Base-by-base conservation (phyloP, 2,329 filamentous ascomycete species). In the Lasiodiplodia sp. region DNA sequence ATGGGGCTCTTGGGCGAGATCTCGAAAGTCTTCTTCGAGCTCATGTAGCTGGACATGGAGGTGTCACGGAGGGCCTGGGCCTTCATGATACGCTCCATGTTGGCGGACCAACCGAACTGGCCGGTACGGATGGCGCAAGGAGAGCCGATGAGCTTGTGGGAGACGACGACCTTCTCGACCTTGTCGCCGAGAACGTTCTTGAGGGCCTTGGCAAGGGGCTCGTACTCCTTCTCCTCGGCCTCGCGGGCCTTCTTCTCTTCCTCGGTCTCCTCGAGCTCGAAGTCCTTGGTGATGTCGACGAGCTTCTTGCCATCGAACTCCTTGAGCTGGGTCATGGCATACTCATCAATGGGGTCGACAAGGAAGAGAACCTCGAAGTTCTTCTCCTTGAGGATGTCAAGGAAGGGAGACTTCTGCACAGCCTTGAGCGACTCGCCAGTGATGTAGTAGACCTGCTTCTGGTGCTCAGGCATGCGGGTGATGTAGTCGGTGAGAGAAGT, bases 31-130 rank as follows among this genome's bases (percentile, higher is more conserved):
- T 99, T 99, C 94, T 99, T 99, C 82, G 95, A 98, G 74, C 93
- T 96, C 96, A 99, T 99, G 92, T 99, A 99, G 78, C 93, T 97
- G 85, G 90, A 93, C 96, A 99, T 99, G 79, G 94, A 97, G 76
- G 96, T 99, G 87, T 99, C 96, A 87, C 96, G 96, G 79, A 99
- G 95, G 80, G 96, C 96, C 88, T 99, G 96, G 34, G 96, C 96
- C 92, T 99, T 99, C 96, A 99, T 99, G 91, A 99, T 99, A 88
- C 96, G 96, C 90, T 99, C 96, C 96, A 99, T 99, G 90, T 99
- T 99, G 82, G 96, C 96, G 69, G 95, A 98, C 96, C 96, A 99
- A 85, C 96, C 96, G 84, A 99, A 99, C 87, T 98, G 96, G 80
- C 96, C 96, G 76, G 96, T 99, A 84, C 96, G 95, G 88, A 99